phyloP scores from a whole-genome alignment of 2,329 filamentous ascomycete genomes.

The Scedosporium apiospermum region DNA sequence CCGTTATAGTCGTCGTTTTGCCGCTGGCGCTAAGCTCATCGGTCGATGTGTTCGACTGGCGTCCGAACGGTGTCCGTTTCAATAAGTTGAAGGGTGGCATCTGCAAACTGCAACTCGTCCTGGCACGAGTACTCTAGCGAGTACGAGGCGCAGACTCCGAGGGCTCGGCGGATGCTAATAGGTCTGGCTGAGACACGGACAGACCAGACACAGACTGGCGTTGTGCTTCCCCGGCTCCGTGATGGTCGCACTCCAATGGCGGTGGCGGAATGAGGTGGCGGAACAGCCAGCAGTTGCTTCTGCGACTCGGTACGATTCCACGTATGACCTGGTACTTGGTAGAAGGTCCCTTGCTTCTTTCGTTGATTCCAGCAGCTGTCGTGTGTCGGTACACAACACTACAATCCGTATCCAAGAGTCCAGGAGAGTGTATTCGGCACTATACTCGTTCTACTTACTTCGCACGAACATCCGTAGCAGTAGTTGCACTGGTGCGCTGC shows the following conservation, averaged over 20 bases:
- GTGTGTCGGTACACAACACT: too few species aligned
- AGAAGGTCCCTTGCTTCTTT: too few species aligned
- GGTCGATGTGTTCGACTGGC: background rate
- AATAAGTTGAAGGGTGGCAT: background rate
- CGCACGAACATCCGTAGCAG: background rate
- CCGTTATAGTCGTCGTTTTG: background rate
- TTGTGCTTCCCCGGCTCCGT: too few species aligned
- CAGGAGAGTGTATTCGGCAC: too few species aligned
- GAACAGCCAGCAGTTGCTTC: too few species aligned
- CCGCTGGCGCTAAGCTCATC: background rate
- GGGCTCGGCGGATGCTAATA: background rate
- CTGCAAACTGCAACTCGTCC: background rate
- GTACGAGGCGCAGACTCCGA: background rate
- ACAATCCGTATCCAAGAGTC: too few species aligned
- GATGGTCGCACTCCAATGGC: too few species aligned
- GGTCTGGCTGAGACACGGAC: background rate
- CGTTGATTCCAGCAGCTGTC: too few species aligned
- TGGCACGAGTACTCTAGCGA: background rate
- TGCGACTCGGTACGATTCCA: too few species aligned
- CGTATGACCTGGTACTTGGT: too few species aligned
- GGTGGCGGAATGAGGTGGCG: too few species aligned
- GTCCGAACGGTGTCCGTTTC: background rate
- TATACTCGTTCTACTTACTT: too few species aligned
- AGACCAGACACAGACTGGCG: background rate
- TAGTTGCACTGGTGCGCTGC: background rate